Evolutionary conservation across 2,329 filamentous ascomycete genomes (phyloP).

Genomic region (Tolypocladium pustulatum): DNA sequence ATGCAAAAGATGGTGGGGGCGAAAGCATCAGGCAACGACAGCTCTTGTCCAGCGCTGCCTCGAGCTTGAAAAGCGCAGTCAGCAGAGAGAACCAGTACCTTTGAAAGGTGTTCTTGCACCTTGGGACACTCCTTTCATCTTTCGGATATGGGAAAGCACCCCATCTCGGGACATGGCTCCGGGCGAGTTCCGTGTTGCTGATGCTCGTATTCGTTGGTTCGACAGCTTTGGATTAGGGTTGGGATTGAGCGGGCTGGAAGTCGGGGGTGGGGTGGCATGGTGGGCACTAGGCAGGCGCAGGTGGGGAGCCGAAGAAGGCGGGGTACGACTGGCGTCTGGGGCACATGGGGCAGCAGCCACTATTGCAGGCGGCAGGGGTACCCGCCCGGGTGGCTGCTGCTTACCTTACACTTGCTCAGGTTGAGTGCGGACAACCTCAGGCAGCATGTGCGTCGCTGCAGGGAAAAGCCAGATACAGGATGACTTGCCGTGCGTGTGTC

Average conservation of each 20-base stretch:
- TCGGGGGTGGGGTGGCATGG: not conserved
- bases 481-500: too few relatives aligned
- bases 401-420: too few relatives aligned
- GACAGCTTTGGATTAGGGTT: not conserved
- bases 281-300: too few relatives aligned
- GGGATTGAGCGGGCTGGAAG: not conserved
- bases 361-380: not conserved
- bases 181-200: not conserved
- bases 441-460: not conserved
- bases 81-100: not conserved
- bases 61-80: not conserved
- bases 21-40: not conserved
- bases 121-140: not conserved
- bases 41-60: not conserved
- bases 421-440: too few relatives aligned
- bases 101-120: not conserved
- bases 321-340: not conserved
- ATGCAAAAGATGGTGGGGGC: not conserved
- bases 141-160: not conserved
- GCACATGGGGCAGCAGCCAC: not conserved
- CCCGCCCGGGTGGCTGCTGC: not conserved
- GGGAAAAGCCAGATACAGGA: too few relatives aligned
- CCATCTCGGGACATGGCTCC: not conserved
- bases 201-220: not conserved
- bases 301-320: not conserved